Base-by-base conservation (phyloP, 1,139 yeast genomes). In the Candida albicans region DNA sequence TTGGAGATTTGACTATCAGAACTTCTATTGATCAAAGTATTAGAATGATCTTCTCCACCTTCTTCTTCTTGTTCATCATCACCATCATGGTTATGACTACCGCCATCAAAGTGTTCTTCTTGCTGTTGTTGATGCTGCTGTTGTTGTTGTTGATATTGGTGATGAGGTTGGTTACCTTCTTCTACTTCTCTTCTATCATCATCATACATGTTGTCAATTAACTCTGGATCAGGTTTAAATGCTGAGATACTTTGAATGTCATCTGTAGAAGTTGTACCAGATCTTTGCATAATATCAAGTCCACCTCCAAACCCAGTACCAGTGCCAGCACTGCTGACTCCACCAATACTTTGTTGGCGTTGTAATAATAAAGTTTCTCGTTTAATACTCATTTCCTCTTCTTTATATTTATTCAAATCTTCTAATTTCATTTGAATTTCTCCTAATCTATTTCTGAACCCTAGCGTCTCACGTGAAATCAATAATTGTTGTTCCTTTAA, bases 401-500 rank as follows among this genome's bases (percentile, higher is more conserved):
- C 43, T 25, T 45, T 50, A 22, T 33, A 48, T 31, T 40, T 51
- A 40, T 35, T 43, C 36, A 44, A 60, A 58, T 45, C 78, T 58
- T 49, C 78, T 67, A 42, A 68, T 70, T 47, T 73, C 68, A 33
- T 79, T 62, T 38, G 67, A 60, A 25, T 67, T 62, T 45, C 48
- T 22, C 51, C 48, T 36, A 84, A 64, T 51, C 77, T 77, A 41
- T 68, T 63, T 50, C 80, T 84, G 58, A 83, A 82, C 33, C 70
- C 67, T n/a, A 64, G 62, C 8, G 82, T 68, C 52, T 83, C 87
- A 40, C 68, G 65, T 18, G 67, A 67, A 28, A 81, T 73, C 33
- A 72, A 66, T 22, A 61, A 54, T 50, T 81, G 82, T 45, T 82
- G 81, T 14, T 78, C 79, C 37, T 68, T 66, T 42, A 86, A 65